Base-by-base conservation (phyloP, 2,329 filamentous ascomycete genomes). In the Eurotiales sp. region DNA sequence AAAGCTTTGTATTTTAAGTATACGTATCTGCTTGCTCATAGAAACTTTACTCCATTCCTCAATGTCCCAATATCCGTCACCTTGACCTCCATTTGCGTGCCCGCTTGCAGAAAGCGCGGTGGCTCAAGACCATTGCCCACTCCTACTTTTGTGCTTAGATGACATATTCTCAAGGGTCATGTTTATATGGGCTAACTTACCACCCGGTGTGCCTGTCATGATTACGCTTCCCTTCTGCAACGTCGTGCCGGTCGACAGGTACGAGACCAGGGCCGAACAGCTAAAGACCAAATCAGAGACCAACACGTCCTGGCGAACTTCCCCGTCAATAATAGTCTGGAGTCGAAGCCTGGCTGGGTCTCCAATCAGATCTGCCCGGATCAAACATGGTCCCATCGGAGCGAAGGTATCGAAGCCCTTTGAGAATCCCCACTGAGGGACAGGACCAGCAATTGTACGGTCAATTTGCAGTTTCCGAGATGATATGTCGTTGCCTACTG, bases 381-480 rank as follows among this genome's bases (percentile, higher is more conserved):
- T 75, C 1, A 83, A 62, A 32, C 66, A 67, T 0, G 79, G 79
- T 0, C 79, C 80, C 0, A 83, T 51, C 0, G 80, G 81, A 0
- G 77, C 76, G 55, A 71, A 82, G 0, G 72, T 78, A 55, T 83
- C 79, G 49, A 83, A 83, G 0, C 78, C 76, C 56, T 83, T 82
- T 14, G 70, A 74, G 55, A 81, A 83, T 0, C 75, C 72, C 76
- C 77, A 82, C 59, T 83, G 80, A 0, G 78, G 79, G 0, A 82
- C 75, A 0, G 65, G 70, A 0, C 79, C 78, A 0, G 79, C 78
- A 2, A 73, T 65, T 0, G 61, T 62, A 0, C 76, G 73, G 17
- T 81, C 74, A 3, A 76, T 65, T 55, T 83, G 80, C 29, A 75
- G 65, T 54, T 79, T 78, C 0, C 80, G 73, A 0, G 73, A 72